Evolutionary conservation across 2,329 filamentous ascomycete species (phyloP).

Genomic region (Cladorrhinum sp.): DNA sequence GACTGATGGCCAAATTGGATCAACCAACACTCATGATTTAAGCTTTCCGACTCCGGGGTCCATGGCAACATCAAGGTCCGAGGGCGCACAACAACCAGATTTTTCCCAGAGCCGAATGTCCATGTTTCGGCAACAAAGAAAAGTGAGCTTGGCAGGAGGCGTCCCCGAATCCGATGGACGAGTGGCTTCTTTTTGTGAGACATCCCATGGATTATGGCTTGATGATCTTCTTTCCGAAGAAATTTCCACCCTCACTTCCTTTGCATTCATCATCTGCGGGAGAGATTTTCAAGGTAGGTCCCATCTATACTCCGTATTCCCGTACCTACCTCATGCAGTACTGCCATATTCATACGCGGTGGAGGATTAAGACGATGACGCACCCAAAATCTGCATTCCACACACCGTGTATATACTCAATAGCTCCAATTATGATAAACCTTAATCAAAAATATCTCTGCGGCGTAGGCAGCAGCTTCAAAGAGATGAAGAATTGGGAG

Average conservation of each 20-base stretch:
- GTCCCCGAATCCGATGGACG: neutral
- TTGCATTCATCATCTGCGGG: neutral
- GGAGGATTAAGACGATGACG: neutral
- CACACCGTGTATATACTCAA: neutral
- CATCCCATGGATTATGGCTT: neutral
- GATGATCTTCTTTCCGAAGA: neutral
- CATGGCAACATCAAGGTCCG: neutral
- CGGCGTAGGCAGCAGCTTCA: neutral
- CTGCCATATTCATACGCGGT: neutral
- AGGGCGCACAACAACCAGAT: neutral
- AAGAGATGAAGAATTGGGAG: neutral
- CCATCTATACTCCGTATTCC: slow-evolving; percentile 1
- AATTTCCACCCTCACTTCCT: neutral
- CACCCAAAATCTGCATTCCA: neutral
- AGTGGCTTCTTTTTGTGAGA: neutral
- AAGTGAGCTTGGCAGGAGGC: neutral
- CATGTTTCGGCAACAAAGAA: neutral
- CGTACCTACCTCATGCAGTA: neutral
- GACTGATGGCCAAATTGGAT: neutral
- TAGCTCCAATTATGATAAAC: neutral
- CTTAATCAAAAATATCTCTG: neutral
- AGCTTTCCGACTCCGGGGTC: neutral
- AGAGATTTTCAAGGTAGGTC: neutral
- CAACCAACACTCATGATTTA: neutral
- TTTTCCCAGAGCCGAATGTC: neutral